A percentile compares a stretch with the other conserved stretches of the same genome.
phyloP scores from a whole-genome alignment of 1,284 basidiomycete genomes.

The Sporisorium scitamineum region DNA sequence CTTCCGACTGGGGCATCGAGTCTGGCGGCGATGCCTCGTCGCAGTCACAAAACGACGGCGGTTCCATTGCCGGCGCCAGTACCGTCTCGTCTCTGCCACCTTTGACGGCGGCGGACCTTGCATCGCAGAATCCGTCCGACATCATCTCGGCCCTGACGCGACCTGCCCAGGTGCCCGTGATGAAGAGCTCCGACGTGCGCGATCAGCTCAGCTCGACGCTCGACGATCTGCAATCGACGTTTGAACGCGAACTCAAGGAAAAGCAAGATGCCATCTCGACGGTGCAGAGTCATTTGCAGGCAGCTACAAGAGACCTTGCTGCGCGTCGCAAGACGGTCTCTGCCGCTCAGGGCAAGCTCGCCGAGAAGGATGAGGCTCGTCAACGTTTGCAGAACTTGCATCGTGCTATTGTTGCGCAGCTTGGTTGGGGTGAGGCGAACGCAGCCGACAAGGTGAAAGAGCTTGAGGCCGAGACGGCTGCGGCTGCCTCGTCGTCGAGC shows the following conservation, averaged over 20 bases:
- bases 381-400: slow-evolving; percentile 55
- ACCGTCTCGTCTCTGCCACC: slow-evolving; percentile 41
- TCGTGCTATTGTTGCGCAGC: slow-evolving; percentile 39
- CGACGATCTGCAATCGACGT: slow-evolving; percentile 86
- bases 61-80: slow-evolving; percentile 22
- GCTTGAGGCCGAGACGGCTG: slow-evolving; percentile 16
- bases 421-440: slow-evolving; percentile 73
- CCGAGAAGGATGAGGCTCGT: slow-evolving; percentile 59
- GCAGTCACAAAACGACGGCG: slow-evolving; percentile 27
- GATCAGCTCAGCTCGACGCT: slow-evolving; percentile 72
- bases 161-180: slow-evolving; percentile 74
- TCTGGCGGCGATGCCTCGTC: slow-evolving; percentile 27
- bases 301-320: slow-evolving; percentile 88
- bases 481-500: background rate
- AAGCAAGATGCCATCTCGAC: slow-evolving; percentile 88
- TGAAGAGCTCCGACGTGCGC: slow-evolving; percentile 90
- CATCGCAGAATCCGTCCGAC: slow-evolving; percentile 73
- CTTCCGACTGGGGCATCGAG: slow-evolving; percentile 82
- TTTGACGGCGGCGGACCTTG: slow-evolving; percentile 53
- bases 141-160: slow-evolving; percentile 72
- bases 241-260: slow-evolving; percentile 82
- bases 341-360: slow-evolving; percentile 57
- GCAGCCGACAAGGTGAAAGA: slow-evolving; percentile 6
- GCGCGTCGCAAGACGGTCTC: slow-evolving; percentile 78
- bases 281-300: slow-evolving; percentile 86